phyloP scores from a whole-genome alignment of 768 basidiomycete species.

The Boletellus sp. region DNA sequence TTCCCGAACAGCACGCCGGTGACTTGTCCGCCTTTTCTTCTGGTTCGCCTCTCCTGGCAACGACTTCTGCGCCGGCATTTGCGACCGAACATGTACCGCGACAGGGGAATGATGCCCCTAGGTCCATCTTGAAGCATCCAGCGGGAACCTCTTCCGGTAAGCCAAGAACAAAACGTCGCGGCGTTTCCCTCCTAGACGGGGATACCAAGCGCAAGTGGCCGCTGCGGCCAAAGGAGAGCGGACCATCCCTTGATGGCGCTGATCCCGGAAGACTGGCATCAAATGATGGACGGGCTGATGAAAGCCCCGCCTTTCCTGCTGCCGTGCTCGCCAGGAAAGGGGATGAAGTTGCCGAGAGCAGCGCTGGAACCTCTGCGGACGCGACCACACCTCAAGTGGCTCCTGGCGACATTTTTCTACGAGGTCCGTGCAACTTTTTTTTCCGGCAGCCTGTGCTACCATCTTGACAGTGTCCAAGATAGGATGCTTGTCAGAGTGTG shows the following conservation, averaged over 20 bases:
- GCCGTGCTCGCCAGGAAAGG: conserved; percentile 66
- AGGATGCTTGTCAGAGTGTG: conserved; percentile 83
- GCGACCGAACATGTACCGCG: conserved; percentile 1
- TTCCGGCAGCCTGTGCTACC: not conserved
- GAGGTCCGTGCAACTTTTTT: conserved; percentile 50
- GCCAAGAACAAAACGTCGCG: conserved; percentile 6
- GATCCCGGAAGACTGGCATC: not conserved
- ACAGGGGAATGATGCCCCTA: conserved; percentile 15
- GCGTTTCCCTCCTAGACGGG: conserved; percentile 13
- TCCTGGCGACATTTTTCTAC: conserved; percentile 60
- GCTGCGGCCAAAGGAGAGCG: conserved; percentile 20
- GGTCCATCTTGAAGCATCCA: conserved; percentile 24
- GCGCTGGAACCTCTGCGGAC: conserved; percentile 52
- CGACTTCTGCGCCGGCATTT: conserved; percentile 9
- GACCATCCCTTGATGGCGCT: conserved; percentile 20
- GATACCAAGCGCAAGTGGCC: conserved; percentile 7
- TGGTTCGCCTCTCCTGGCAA: conserved; percentile 19
- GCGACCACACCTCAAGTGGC: conserved; percentile 18
- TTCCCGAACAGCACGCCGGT: conserved; percentile 12
- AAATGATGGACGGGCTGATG: conserved; percentile 12
- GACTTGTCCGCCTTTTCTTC: conserved; percentile 22
- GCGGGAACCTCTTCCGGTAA: conserved; percentile 5
- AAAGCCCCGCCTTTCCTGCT: conserved; percentile 49
- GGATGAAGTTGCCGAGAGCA: conserved; percentile 54
- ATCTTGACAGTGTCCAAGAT: conserved; percentile 47